Conservation (phyloP, 768 basidiomycete genomes). For the Paxillus involutus region DNA sequence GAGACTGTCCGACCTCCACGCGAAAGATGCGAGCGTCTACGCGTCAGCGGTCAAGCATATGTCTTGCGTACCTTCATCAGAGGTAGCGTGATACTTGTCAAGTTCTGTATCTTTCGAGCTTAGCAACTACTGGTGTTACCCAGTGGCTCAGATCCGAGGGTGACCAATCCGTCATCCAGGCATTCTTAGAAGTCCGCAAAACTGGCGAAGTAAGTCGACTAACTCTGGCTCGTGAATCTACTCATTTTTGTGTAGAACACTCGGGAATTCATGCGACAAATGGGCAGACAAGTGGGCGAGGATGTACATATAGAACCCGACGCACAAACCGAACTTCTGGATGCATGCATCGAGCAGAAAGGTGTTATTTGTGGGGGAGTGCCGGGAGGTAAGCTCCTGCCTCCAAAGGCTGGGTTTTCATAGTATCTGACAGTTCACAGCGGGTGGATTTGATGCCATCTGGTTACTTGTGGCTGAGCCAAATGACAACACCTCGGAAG, state of each 20-base stretch:
- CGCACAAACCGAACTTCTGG: constrained; percentile 81
- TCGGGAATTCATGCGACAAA: constrained; percentile 75
- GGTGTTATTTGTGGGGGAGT: constrained; percentile 95
- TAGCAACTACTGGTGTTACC: not conserved
- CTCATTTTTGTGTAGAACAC: constrained; percentile 52
- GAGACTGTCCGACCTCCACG: constrained; percentile 49
- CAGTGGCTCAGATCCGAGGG: constrained; percentile 44
- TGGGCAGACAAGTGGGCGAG: constrained; percentile 63
- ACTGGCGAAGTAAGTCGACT: constrained; percentile 52
- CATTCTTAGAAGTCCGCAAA: constrained; percentile 57
- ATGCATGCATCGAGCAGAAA: constrained; percentile 70
- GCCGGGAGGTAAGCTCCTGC: constrained; percentile 74
- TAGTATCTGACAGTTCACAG: constrained; percentile 39
- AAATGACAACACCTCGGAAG: constrained; percentile 44
- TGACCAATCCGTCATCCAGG: constrained; percentile 41
- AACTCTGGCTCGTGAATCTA: not conserved
- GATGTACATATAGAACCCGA: constrained; percentile 88
- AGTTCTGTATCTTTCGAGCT: not conserved
- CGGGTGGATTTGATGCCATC: constrained; percentile 96
- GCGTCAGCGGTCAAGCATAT: constrained; percentile 59
- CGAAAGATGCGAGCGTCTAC: constrained; percentile 50
- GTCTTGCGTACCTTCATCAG: constrained; percentile 50
- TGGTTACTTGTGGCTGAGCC: constrained; percentile 87
- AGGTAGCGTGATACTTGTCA: constrained; percentile 43
- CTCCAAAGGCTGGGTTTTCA: not conserved